Conservation (phyloP, 176 grass and related monocot species). For the Oryza nivara region DNA sequence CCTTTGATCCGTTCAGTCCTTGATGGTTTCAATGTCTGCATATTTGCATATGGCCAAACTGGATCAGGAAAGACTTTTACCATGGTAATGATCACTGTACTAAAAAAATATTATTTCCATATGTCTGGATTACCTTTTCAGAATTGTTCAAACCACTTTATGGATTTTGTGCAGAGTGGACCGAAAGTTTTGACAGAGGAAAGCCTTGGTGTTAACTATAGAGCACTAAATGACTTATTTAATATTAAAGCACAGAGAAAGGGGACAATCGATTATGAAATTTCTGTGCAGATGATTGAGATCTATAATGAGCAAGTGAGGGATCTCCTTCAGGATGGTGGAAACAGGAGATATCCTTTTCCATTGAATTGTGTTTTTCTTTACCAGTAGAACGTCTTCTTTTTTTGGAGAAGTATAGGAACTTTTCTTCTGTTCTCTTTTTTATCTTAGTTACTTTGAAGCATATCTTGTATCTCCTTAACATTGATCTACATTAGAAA, state of each 20-base stretch:
- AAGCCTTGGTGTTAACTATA: slow-evolving; percentile 82
- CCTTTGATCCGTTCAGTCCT: slow-evolving; percentile 92
- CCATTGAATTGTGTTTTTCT: not conserved
- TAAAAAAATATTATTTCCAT: slow-evolving; percentile 6
- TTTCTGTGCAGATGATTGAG: slow-evolving; percentile 95
- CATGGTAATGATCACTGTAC: slow-evolving; percentile 59
- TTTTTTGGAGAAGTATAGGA: slow-evolving; percentile 17
- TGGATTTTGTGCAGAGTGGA: slow-evolving; percentile 67
- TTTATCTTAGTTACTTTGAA: not conserved
- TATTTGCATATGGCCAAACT: slow-evolving; percentile 98
- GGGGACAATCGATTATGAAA: slow-evolving; percentile 74
- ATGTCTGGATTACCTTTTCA: not conserved
- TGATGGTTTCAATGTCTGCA: slow-evolving; percentile 96
- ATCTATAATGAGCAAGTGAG: slow-evolving; percentile 98
- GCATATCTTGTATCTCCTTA: slow-evolving; percentile 56
- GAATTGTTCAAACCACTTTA: slow-evolving; percentile 6
- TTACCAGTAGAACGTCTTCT: not conserved
- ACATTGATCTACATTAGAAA: slow-evolving; percentile 77
- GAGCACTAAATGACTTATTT: slow-evolving; percentile 91
- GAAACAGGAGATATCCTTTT: slow-evolving; percentile 95
- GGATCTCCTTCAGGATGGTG: slow-evolving; percentile 71
- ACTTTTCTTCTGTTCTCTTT: slow-evolving; percentile 28
- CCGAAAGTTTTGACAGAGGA: slow-evolving; percentile 67
- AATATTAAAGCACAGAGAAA: slow-evolving; percentile 66
- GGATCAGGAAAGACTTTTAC: slow-evolving; percentile 94